Evolutionary conservation across 345 rosid genomes (phyloP).

Genomic region (Eucalyptus cloeziana): DNA sequence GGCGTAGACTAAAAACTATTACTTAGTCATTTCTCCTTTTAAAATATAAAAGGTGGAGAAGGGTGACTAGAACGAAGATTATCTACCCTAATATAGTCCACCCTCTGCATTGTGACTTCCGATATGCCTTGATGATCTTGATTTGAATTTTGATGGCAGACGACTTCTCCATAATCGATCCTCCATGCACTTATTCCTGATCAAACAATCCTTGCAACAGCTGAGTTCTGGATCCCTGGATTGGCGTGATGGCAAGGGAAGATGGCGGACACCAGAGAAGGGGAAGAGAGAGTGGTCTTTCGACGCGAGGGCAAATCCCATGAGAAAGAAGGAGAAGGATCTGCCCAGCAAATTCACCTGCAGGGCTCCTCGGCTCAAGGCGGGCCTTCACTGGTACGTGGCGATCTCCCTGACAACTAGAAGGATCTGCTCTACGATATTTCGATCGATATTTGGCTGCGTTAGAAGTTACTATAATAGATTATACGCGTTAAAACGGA

Average conservation of each 20-base stretch:
- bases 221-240: not conserved
- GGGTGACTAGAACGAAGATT: too few species aligned
- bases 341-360: too few species aligned
- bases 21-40: too few species aligned
- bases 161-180: not conserved
- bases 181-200: not conserved
- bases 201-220: not conserved
- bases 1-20: too few species aligned
- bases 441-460: not conserved
- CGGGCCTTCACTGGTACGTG: not conserved
- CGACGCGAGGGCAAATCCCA: not conserved
- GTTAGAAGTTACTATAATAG: too few species aligned
- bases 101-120: too few species aligned
- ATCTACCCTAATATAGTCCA: too few species aligned
- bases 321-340: not conserved
- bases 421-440: not conserved
- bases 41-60: too few species aligned
- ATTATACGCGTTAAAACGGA: too few species aligned
- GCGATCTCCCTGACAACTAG: not conserved
- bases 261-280: not conserved
- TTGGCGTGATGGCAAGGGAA: not conserved
- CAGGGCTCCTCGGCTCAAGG: not conserved
- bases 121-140: too few species aligned
- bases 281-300: not conserved
- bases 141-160: too few species aligned